Conservation (phyloP, 1,284 basidiomycete genomes). For the Mycena sp. region DNA sequence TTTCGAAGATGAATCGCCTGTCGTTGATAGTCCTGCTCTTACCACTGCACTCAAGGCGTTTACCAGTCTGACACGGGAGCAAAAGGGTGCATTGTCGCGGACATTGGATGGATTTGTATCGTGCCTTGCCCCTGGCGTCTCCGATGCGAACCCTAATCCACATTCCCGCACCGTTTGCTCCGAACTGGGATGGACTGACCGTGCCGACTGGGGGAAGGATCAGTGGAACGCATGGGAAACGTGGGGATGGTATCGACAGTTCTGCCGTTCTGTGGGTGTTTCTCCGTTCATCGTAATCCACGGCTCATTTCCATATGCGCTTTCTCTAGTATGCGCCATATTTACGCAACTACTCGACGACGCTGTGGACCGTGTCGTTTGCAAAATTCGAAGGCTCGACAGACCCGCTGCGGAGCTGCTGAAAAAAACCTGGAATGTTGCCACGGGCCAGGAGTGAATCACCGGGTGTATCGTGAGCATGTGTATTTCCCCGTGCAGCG, state of each 20-base stretch:
- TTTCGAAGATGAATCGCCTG: slow-evolving; percentile 55
- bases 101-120: slow-evolving; percentile 74
- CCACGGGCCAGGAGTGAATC: slow-evolving; percentile 63
- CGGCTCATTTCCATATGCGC: background rate
- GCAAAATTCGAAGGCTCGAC: slow-evolving; percentile 62
- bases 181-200: slow-evolving; percentile 73
- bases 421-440: slow-evolving; percentile 74
- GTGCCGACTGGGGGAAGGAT: slow-evolving; percentile 71
- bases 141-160: slow-evolving; percentile 54
- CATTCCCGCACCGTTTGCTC: slow-evolving; percentile 58
- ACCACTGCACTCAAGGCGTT: slow-evolving; percentile 77
- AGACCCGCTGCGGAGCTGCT: slow-evolving; percentile 65
- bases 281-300: background rate
- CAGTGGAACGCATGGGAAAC: slow-evolving; percentile 87
- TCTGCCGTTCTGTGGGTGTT: slow-evolving; percentile 75
- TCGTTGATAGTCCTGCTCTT: slow-evolving; percentile 71
- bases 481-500: background rate
- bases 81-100: slow-evolving; percentile 73
- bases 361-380: slow-evolving; percentile 72
- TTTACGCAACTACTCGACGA: slow-evolving; percentile 72
- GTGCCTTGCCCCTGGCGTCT: slow-evolving; percentile 57
- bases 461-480: slow-evolving; percentile 7
- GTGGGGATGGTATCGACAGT: slow-evolving; percentile 89
- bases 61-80: slow-evolving; percentile 74
- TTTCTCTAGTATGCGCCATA: slow-evolving; percentile 75